Conservation (phyloP, 2,329 filamentous ascomycete genomes). For the Hypoxylon sp. region DNA sequence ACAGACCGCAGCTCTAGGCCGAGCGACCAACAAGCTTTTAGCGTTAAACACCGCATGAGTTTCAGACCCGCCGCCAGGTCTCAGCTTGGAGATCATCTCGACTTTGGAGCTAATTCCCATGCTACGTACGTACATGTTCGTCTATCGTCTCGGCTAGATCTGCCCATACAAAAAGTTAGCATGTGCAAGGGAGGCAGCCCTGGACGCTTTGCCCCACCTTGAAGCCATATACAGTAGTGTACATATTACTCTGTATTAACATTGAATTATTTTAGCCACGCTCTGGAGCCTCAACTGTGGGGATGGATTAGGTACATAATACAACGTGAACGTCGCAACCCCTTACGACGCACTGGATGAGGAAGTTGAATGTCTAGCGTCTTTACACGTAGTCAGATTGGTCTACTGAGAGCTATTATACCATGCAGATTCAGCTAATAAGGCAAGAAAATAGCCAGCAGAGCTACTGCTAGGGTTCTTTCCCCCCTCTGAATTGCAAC, state of each 20-base stretch:
- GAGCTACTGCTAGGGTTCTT: constrained; percentile 36
- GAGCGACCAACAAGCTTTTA: constrained; percentile 47
- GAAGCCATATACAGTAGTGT: too few species aligned
- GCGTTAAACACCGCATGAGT: constrained; percentile 53
- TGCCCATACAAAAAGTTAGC: constrained; percentile 14
- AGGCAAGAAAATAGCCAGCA: constrained; percentile 20
- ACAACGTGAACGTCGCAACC: constrained; percentile 26
- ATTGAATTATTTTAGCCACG: constrained; percentile 22
- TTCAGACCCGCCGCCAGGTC: constrained; percentile 60
- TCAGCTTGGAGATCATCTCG: constrained; percentile 60
- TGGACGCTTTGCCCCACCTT: constrained; percentile 10
- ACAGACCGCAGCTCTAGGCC: constrained; percentile 48
- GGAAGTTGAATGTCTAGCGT: constrained; percentile 25
- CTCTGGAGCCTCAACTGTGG: constrained; percentile 34
- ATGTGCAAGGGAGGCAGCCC: constrained; percentile 19
- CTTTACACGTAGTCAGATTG: constrained; percentile 4
- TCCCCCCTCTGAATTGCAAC: not conserved
- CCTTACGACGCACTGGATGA: constrained; percentile 22
- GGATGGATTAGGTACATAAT: constrained; percentile 15
- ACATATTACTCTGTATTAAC: constrained; percentile 6
- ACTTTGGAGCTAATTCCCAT: constrained; percentile 18
- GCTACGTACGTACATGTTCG: constrained; percentile 19
- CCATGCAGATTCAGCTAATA: not conserved
- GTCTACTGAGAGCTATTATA: constrained; percentile 6
- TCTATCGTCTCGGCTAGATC: constrained; percentile 35